Conservation (phyloP, 1,284 basidiomycete genomes). For the Rhodotorula sp. region DNA sequence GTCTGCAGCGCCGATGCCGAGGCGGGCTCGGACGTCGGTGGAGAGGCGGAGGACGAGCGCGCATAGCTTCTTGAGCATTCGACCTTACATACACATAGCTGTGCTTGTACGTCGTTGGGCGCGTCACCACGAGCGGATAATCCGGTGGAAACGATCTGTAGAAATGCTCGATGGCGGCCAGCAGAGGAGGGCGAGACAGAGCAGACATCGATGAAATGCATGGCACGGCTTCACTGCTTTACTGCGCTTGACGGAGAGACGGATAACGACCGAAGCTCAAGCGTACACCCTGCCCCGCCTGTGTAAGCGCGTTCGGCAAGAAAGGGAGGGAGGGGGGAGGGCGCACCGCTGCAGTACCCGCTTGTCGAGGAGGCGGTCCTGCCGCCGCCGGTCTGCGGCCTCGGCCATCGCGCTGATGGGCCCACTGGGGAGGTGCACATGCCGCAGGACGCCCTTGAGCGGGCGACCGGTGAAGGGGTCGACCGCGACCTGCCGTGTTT, state of each 20-base stretch:
- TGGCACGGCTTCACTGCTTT: not conserved
- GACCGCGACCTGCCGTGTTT: slow-evolving; percentile 34
- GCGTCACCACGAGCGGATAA: no score
- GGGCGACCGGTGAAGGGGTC: slow-evolving; percentile 35
- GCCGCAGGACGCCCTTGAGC: slow-evolving; percentile 26
- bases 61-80: no score
- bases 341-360: slow-evolving; percentile 36
- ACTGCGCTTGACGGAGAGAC: no score
- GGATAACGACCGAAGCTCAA: not conserved
- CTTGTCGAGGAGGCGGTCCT: slow-evolving; percentile 40
- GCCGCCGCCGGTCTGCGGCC: slow-evolving; percentile 25
- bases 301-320: not conserved
- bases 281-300: slow-evolving; percentile 3
- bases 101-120: not conserved
- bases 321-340: not conserved
- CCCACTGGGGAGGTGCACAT: slow-evolving; percentile 23
- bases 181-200: no score
- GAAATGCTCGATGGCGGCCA: no score
- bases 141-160: not conserved
- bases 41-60: no score
- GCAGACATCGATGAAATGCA: not conserved
- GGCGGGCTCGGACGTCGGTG: no score
- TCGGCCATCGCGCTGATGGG: slow-evolving; percentile 20
- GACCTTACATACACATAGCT: not conserved
- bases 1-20: not conserved